These are phyloP conservation scores for Cercospora zeae-maydis DNA, from an alignment of 2,329 filamentous ascomycete species.

Conservation along the genomic window DNA sequence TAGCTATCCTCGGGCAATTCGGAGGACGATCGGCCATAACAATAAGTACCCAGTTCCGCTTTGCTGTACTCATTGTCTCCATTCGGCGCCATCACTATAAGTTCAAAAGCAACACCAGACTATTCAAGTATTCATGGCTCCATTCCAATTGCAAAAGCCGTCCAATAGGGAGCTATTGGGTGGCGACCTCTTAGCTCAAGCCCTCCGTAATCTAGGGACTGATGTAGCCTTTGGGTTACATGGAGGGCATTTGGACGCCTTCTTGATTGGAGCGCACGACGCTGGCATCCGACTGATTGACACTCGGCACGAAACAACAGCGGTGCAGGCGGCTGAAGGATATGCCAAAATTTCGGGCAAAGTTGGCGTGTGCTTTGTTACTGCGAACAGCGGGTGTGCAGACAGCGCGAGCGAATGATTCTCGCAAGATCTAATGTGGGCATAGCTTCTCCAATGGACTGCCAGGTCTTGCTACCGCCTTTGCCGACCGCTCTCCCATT, in stretches of 20 bases:
- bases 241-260: constrained; percentile 49
- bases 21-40: neutral
- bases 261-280: constrained; percentile 44
- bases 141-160: constrained; percentile 34
- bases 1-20: constrained; percentile 11
- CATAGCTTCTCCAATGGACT: constrained; percentile 46
- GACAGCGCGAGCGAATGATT: neutral
- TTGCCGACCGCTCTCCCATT: constrained; percentile 45
- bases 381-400: constrained; percentile 46
- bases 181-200: constrained; percentile 48
- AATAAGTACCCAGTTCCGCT: neutral
- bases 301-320: constrained; percentile 48
- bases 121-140: constrained; percentile 14
- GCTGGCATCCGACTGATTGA: constrained; percentile 45
- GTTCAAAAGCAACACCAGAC: neutral
- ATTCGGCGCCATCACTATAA: neutral
- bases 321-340: constrained; percentile 48
- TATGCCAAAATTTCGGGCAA: constrained; percentile 46
- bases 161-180: constrained; percentile 43
- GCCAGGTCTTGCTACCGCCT: constrained; percentile 46
- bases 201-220: constrained; percentile 42
- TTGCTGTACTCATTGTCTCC: neutral
- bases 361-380: constrained; percentile 47
- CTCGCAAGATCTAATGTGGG: neutral
- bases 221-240: constrained; percentile 48